phyloP scores from a whole-genome alignment of 2,329 filamentous ascomycete genomes.

The Cercospora janseana region DNA sequence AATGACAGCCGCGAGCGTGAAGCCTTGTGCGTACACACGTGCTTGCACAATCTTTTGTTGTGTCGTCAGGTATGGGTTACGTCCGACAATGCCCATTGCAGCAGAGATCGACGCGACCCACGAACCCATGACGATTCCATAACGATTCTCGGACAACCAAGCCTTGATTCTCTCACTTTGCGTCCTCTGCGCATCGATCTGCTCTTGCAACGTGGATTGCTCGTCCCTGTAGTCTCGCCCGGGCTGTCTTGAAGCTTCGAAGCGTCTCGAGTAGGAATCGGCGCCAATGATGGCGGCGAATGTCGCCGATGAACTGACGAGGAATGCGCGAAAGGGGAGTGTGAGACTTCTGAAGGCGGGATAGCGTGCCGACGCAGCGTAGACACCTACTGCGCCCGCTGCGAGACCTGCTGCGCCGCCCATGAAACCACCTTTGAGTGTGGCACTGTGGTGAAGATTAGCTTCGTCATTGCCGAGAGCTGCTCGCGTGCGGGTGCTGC shows the following conservation, averaged over 20 bases:
- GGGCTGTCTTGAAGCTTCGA: slow-evolving; percentile 68
- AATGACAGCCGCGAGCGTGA: slow-evolving; percentile 81
- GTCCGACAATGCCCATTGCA: slow-evolving; percentile 71
- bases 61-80: slow-evolving; percentile 70
- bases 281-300: slow-evolving; percentile 82
- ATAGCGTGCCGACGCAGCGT: slow-evolving; percentile 68
- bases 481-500: slow-evolving; percentile 24
- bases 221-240: slow-evolving; percentile 65
- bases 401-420: slow-evolving; percentile 69
- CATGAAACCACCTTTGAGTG: slow-evolving; percentile 73
- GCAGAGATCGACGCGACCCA: slow-evolving; percentile 80
- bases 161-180: slow-evolving; percentile 61
- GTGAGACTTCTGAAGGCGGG: slow-evolving; percentile 77
- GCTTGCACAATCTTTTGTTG: slow-evolving; percentile 91
- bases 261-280: slow-evolving; percentile 69
- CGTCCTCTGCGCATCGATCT: slow-evolving; percentile 57
- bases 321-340: slow-evolving; percentile 85
- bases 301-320: slow-evolving; percentile 76
- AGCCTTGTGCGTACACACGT: slow-evolving; percentile 86
- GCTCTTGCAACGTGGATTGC: slow-evolving; percentile 56
- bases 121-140: slow-evolving; percentile 76
- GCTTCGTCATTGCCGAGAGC: slow-evolving; percentile 4
- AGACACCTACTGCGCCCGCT: slow-evolving; percentile 65
- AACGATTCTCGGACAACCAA: slow-evolving; percentile 78
- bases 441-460: slow-evolving; percentile 51